Evolutionary conservation across 495 filamentous ascomycete genomes (phyloP).

Genomic region (Aspergillus panamensis): DNA sequence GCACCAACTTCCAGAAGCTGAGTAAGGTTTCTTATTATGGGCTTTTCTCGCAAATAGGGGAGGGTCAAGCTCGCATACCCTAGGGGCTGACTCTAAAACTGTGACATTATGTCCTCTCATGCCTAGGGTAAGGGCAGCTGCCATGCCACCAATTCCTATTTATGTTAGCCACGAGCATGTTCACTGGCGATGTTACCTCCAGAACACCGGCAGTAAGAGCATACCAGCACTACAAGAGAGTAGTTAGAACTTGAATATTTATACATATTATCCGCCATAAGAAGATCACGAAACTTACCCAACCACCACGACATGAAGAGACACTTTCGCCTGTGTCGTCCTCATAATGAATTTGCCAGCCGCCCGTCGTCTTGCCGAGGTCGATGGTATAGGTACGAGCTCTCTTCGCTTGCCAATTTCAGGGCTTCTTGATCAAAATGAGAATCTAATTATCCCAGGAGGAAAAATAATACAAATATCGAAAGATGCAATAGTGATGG

Average conservation of each 20-base stretch:
- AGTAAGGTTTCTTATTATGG: slow-evolving; percentile 7
- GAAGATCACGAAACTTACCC: slow-evolving; percentile 7
- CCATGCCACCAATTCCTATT: slow-evolving; percentile 62
- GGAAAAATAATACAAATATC: neutral
- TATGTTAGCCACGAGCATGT: slow-evolving; percentile 40
- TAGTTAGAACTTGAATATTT: neutral
- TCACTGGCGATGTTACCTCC: neutral
- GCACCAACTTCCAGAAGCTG: slow-evolving; percentile 64
- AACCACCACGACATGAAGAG: slow-evolving; percentile 13
- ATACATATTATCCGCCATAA: neutral
- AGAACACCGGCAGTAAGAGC: neutral
- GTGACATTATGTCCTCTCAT: slow-evolving; percentile 46
- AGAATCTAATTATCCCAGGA: neutral
- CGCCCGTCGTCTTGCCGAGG: neutral
- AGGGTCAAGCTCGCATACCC: slow-evolving; percentile 21
- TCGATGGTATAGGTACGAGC: neutral
- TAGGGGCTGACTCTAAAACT: slow-evolving; percentile 38
- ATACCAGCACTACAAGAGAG: slow-evolving; percentile 34
- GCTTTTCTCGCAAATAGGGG: neutral
- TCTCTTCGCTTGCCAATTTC: neutral
- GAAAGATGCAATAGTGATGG: neutral
- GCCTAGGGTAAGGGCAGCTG: slow-evolving; percentile 59
- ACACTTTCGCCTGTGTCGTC: neutral
- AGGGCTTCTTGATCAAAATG: neutral
- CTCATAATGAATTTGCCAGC: neutral